A percentile compares a stretch with the other conserved stretches of the same genome.
phyloP scores from a whole-genome alignment of 2,329 filamentous ascomycete genomes.

The Diaporthe citriasiana region DNA sequence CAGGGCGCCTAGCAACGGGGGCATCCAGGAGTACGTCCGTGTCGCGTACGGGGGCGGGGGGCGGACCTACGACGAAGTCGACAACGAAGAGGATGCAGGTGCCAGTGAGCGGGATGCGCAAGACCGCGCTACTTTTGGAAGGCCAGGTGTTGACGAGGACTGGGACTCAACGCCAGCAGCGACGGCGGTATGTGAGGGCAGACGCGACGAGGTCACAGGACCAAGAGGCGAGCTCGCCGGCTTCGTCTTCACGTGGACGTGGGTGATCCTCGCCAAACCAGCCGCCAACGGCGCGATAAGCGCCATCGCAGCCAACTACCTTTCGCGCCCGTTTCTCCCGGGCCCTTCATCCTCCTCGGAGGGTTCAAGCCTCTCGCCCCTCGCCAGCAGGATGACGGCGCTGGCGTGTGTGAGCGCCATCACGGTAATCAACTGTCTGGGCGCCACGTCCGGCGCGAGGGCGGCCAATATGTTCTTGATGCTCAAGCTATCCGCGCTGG shows the following conservation, averaged over 20 bases:
- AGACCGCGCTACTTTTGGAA: too few species aligned
- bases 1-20: slow-evolving; percentile 60
- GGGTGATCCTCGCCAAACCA: slow-evolving; percentile 59
- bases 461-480: slow-evolving; percentile 58
- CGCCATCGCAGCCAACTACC: slow-evolving; percentile 59
- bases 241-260: slow-evolving; percentile 60
- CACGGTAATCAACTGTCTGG: slow-evolving; percentile 59
- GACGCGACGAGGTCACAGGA: neutral
- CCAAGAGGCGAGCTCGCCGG: slow-evolving; percentile 52
- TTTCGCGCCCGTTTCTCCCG: slow-evolving; percentile 52
- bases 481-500: slow-evolving; percentile 49
- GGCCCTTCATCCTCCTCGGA: slow-evolving; percentile 36
- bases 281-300: slow-evolving; percentile 60
- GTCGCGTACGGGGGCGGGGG: slow-evolving; percentile 52
- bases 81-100: neutral
- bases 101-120: neutral
- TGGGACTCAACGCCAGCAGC: neutral
- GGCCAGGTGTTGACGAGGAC: neutral
- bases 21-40: slow-evolving; percentile 60
- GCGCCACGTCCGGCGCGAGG: slow-evolving; percentile 55
- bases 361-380: slow-evolving; percentile 40
- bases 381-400: slow-evolving; percentile 55
- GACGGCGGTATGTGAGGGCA: neutral
- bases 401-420: slow-evolving; percentile 54
- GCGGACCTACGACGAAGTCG: neutral